Base-by-base conservation (phyloP, 164 flowering plant genomes). In the Tetracentron sinense region DNA sequence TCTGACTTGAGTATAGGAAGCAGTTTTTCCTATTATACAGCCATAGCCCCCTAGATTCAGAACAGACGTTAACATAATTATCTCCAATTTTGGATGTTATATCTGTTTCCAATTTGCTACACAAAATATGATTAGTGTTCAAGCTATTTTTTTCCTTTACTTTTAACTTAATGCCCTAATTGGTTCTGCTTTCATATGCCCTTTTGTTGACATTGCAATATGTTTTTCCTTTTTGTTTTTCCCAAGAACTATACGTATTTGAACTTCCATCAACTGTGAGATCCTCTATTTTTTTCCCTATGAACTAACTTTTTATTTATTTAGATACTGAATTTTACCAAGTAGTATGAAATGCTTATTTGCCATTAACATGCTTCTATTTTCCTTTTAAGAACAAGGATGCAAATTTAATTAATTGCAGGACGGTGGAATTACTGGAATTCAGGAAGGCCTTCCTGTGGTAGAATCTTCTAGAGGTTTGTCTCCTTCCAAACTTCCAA, bases 351-450 rank as follows among this genome's bases (percentile, higher is more conserved):
- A n/a, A 25, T 25, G n/a, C 17, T 42, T 20, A 7, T 42, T 11
- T 22, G n/a, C 22, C 27, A 21, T 51, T 52, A 27, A 2, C 38
- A 60, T 65, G 26, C 12, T 42, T 53, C 11, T 22, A 22, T 54
- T n/a, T 58, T 61, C 3, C 1, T 23, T 38, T 72, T 42, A 35
- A 1, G 7, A 8, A 16, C 16, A 12, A 7, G 19, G 44, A 8
- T 16, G 14, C 14, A 38, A 21, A 59, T 2, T 27, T 28, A 16
- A 15, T 61, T 15, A 22, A 15, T 56, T 62, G 35, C 76, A 79
- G 82, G 73, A 70, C 56, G 68, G 78, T 57, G 48, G 29, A 42
- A 58, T 79, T 44, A 66, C 68, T 66, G 79, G 78, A 55, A 63
- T 79, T 29, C 63, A 70, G 54, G 66, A 66, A 26, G 75, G 60